A percentile compares a stretch with the other conserved stretches of the same genome.
Conservation (phyloP, 2,329 filamentous ascomycete species). For the Allantophomopsis cytisporea region DNA sequence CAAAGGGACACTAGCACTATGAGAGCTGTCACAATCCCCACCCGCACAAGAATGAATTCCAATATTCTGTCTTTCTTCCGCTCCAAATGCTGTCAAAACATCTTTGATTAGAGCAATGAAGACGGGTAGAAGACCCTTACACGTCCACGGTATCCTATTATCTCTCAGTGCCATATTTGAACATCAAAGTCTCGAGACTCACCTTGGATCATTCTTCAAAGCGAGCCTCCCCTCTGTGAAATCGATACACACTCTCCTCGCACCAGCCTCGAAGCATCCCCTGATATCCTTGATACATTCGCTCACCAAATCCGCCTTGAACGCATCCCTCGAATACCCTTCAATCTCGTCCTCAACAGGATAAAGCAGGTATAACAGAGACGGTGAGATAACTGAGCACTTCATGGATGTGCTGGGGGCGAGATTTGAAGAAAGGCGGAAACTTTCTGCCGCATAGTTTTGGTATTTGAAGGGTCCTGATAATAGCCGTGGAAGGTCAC, state of each 20-base stretch:
- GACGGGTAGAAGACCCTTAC: slow-evolving; percentile 14
- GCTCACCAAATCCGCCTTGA: slow-evolving; percentile 16
- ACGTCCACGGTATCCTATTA: slow-evolving; percentile 17
- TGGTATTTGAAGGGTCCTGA: slow-evolving; percentile 16
- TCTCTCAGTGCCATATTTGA: too few species aligned
- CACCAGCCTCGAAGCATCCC: slow-evolving; percentile 18
- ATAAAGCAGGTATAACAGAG: slow-evolving; percentile 19
- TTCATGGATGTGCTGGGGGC: slow-evolving; percentile 12
- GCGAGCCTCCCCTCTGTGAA: slow-evolving; percentile 19
- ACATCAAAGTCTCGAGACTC: too few species aligned
- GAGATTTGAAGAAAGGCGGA: slow-evolving; percentile 12
- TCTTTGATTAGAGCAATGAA: slow-evolving; percentile 18
- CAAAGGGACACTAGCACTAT: slow-evolving; percentile 18
- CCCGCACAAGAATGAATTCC: slow-evolving; percentile 21
- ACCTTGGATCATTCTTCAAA: slow-evolving; percentile 14
- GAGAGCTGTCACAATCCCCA: slow-evolving; percentile 20
- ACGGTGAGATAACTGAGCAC: slow-evolving; percentile 19
- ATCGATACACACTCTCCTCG: slow-evolving; percentile 18
- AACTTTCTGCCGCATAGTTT: slow-evolving; percentile 18
- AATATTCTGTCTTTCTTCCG: slow-evolving; percentile 16
- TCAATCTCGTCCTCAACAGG: slow-evolving; percentile 16
- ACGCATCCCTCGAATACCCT: slow-evolving; percentile 15
- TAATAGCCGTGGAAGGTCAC: slow-evolving; percentile 15
- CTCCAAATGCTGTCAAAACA: slow-evolving; percentile 14
- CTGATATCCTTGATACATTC: slow-evolving; percentile 21